These are phyloP conservation scores for Trichoderma brevicompactum DNA, from an alignment of 2,329 filamentous ascomycete genomes.

Conservation along the genomic window DNA sequence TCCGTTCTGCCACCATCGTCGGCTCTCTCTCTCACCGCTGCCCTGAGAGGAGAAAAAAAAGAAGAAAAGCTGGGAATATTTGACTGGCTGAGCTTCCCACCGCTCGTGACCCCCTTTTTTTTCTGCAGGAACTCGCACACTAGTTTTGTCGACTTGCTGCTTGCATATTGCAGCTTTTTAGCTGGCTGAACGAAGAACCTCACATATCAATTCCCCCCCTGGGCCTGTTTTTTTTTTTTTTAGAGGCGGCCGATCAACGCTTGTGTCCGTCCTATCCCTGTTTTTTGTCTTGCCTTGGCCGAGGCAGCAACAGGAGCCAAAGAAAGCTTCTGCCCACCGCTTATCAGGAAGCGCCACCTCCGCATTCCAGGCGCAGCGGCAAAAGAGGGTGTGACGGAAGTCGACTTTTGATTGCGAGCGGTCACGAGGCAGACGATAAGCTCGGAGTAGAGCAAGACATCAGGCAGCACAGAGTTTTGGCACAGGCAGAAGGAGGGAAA, in stretches of 20 bases:
- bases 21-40: conserved; percentile 22
- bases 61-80: background rate
- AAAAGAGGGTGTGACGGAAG: conserved; percentile 20
- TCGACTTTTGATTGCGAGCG: background rate
- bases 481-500: background rate
- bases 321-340: background rate
- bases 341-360: conserved; percentile 21
- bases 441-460: conserved; percentile 15
- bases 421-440: conserved; percentile 25
- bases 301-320: background rate
- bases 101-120: background rate
- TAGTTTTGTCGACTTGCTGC: background rate
- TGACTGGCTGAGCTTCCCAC: background rate
- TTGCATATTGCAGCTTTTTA: conserved; percentile 11
- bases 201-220: background rate
- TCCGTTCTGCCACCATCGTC: background rate
- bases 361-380: conserved; percentile 23
- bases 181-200: background rate
- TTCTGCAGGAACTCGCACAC: conserved; percentile 22
- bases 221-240: background rate
- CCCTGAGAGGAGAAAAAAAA: background rate
- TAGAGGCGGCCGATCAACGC: background rate
- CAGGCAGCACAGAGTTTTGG: conserved; percentile 16
- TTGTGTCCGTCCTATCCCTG: background rate
- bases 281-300: background rate